Base-by-base conservation (phyloP, 495 filamentous ascomycete genomes). In the Gamarada debralockiae region DNA sequence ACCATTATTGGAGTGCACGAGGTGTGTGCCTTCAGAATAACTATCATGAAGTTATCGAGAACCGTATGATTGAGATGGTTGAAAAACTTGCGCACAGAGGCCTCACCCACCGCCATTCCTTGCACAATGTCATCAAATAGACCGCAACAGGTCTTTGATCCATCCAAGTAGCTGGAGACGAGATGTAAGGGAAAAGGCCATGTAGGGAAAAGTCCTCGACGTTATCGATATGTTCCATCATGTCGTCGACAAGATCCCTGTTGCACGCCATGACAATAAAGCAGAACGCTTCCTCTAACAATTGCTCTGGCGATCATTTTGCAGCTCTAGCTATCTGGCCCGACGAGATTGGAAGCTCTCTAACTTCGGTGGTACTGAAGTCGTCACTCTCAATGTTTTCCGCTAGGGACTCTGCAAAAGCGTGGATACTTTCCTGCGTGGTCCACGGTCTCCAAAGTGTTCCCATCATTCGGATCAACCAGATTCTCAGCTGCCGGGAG, bases 191-290 rank as follows among this genome's bases (percentile, higher is more conserved):
- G 71, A 34, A 34, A 34, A 34, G 31, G n/a, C n/a, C 31, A 34
- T n/a, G 31, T 34, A 34, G 31, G n/a, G 31, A 8, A n/a, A 8
- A 67, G 2, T 7, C 23, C 22, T 0, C n/a, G n/a, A n/a, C 31
- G 21, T 7, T 41, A 7, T 6, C 0, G n/a, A 14, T 49, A n/a
- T 62, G 8, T 1, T 50, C 12, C 0, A 63, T 1, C 9, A 67
- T 42, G 0, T 53, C 17, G 0, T 9, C 3, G 1, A 70, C 0
- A 2, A 65, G 53, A 0, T 55, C 53, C 7, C 51, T 0, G 34
- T 73, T 72, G 12, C 72, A 58, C n/a, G 59, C 53, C 58, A 74
- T 73, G 36, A 73, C 72, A 33, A 46, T 59, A 49, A 73, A 74
- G 17, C 63, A 67, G 14, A 74, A 41, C n/a, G 67, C 58, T 22